Evolutionary conservation across 2,329 filamentous ascomycete species (phyloP), one percentile per base, ranked within the genome.

Genomic region (Bimuria novae-zelandiae): DNA sequence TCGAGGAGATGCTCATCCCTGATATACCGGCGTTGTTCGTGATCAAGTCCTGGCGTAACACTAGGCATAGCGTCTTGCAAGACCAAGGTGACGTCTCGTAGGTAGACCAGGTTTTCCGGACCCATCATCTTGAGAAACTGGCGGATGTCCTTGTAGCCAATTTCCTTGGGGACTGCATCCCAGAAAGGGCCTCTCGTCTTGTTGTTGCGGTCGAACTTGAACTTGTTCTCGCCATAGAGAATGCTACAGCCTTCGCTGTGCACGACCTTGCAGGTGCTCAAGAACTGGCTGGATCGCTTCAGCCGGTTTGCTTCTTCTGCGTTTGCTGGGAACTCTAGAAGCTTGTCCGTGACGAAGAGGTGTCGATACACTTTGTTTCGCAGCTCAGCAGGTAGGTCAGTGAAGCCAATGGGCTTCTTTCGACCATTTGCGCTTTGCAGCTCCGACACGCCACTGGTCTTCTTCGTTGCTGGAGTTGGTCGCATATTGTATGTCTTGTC

Each of bases 171-270:
- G 16, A 71, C 61, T 2, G 65, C 57, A 30, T 71, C 71, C 68
- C 74, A 79, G 69, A 74, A 80, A 30, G 58, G 70, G 52, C 59
- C 71, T 36, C 77, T 74, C 3, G 61, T 71, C n/a, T 57, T 56
- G 40, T 55, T 59, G 49, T 71, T 74, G 32, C 75, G 74, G 35
- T 71, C 66, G 54, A 82, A 78, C 33, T 68, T 56, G 64, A 82
- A 82, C 2, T 63, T 68, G 57, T 82, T 81, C 56, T 79, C 75
- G n/a, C 76, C 72, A 55, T 82, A 82, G 0, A 82, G 68, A 32
- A 82, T 72, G 25, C 68, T 75, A 36, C 76, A 73, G 19, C 70
- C 79, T 69, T 82, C 79, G 27, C 74, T 63, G 43, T 74, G 65
- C 19, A 82, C 71, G 30, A 76, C 67, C 36, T 68, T 74, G 65